phyloP scores from a whole-genome alignment of 1,139 yeast genomes.

The Hanseniaspora gamundiae region DNA sequence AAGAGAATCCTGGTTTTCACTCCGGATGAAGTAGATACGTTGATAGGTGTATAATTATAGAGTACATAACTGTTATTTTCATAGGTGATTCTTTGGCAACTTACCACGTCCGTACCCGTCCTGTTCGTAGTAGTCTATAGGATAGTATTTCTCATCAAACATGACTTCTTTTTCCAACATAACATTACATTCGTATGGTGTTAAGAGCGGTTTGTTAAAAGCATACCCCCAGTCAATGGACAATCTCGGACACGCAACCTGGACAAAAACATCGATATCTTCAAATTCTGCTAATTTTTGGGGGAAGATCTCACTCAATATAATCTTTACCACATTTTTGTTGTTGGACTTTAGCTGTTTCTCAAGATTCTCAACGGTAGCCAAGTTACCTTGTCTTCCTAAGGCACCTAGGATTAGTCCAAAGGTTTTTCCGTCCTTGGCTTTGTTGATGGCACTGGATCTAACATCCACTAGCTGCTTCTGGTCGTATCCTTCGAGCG shows the following conservation, averaged over 20 bases:
- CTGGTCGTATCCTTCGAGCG: constrained; percentile 81
- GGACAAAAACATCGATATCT: constrained; percentile 89
- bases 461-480: constrained; percentile 67
- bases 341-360: constrained; percentile 40
- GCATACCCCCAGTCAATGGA: constrained; percentile 99
- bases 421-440: constrained; percentile 47
- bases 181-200: constrained; percentile 96
- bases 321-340: constrained; percentile 63
- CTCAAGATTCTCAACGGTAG: constrained; percentile 60
- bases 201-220: constrained; percentile 75
- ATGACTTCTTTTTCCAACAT: constrained; percentile 59
- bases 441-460: constrained; percentile 56
- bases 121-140: constrained; percentile 89
- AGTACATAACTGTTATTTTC: neutral
- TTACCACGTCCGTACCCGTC: constrained; percentile 92
- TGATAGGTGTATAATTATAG: constrained; percentile 38
- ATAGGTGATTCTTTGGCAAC: constrained; percentile 34
- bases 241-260: constrained; percentile 93
- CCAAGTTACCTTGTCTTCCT: constrained; percentile 89
- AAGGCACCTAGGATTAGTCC: constrained; percentile 90
- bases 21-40: constrained; percentile 47
- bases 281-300: constrained; percentile 88
- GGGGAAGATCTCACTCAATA: constrained; percentile 88
- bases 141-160: constrained; percentile 61
- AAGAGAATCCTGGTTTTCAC: constrained; percentile 21